Base-by-base conservation (phyloP, 257 asterid genomes). In the Ocimum tenuiflorum region DNA sequence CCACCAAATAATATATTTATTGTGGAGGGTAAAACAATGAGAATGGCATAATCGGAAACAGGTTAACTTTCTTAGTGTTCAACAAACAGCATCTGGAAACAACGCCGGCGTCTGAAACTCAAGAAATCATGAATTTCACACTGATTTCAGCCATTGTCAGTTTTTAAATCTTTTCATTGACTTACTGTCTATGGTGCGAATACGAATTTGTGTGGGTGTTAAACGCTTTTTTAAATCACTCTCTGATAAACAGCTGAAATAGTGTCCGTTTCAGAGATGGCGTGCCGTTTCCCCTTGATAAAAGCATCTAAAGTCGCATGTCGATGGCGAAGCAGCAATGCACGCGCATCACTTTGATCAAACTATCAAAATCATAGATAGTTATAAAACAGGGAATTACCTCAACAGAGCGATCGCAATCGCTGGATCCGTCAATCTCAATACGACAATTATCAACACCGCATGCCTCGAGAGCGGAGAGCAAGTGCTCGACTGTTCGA, bases 361-460 rank as follows among this genome's bases (percentile, higher is more conserved):
- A 31, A 29, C 19, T 47, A 70, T 13, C n/a, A 47, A 47, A 31
- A 15, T 13, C 46, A 49, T 39, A 39, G 10, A 0, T 0, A 27
- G 13, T 4, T 46, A 46, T 42, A 46, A 50, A 51, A 14, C 24
- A 38, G 39, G 52, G 35, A 36, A 61, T 68, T 60, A 88, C 96
- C 95, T 92, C 99, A 39, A 73, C 78, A 6, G 90, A 84, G 51
- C 55, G 60, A 69, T 82, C 80, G 55, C 67, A 31, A 51, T 78
- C 54, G 74, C 72, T 61, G 8, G 78, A 70, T 69, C 80, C 79
- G 57, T 75, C 77, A 45, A 92, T 79, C 84, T 89, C 89, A 38
- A 92, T 78, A 64, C 83, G 78, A 68, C 99, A 92, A 62, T 92
- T 89, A 56, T 89, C 97, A 8, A 92, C 95, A 9, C 96, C 90